A percentile compares a stretch with the other conserved stretches of the same genome.
These are phyloP conservation scores for Vanderwaltozyma polyspora DNA, from an alignment of 805 yeast species.

Conservation along the genomic window DNA sequence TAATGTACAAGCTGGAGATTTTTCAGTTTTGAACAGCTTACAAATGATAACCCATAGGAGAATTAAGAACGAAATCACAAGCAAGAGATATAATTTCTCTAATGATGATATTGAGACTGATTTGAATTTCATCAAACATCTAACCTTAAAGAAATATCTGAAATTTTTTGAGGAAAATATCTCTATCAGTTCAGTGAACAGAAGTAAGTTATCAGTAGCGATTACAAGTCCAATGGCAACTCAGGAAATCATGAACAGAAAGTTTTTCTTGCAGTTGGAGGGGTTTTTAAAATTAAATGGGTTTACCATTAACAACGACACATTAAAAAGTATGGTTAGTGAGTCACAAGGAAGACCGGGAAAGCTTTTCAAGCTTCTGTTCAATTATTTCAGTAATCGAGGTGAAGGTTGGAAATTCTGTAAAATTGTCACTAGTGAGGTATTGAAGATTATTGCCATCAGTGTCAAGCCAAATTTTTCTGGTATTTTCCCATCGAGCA, in stretches of 20 bases:
- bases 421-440: constrained; percentile 27
- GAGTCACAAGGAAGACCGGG: constrained; percentile 30
- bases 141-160: constrained; percentile 28
- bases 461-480: constrained; percentile 5
- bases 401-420: constrained; percentile 33
- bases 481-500: not conserved
- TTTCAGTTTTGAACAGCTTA: constrained; percentile 10
- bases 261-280: constrained; percentile 32
- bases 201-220: constrained; percentile 35
- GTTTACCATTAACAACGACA: constrained; percentile 33
- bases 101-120: constrained; percentile 29
- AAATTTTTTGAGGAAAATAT: constrained; percentile 28
- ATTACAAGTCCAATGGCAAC: constrained; percentile 29
- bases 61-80: constrained; percentile 40
- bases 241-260: constrained; percentile 29
- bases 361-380: constrained; percentile 30
- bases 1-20: constrained; percentile 28
- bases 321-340: constrained; percentile 30
- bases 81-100: constrained; percentile 33
- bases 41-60: constrained; percentile 35
- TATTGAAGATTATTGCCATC: constrained; percentile 17
- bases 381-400: constrained; percentile 32
- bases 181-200: constrained; percentile 27
- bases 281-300: constrained; percentile 38
- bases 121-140: constrained; percentile 15